Base-by-base conservation (phyloP, 2,329 filamentous ascomycete genomes). In the Domatiomyces catenatus region DNA sequence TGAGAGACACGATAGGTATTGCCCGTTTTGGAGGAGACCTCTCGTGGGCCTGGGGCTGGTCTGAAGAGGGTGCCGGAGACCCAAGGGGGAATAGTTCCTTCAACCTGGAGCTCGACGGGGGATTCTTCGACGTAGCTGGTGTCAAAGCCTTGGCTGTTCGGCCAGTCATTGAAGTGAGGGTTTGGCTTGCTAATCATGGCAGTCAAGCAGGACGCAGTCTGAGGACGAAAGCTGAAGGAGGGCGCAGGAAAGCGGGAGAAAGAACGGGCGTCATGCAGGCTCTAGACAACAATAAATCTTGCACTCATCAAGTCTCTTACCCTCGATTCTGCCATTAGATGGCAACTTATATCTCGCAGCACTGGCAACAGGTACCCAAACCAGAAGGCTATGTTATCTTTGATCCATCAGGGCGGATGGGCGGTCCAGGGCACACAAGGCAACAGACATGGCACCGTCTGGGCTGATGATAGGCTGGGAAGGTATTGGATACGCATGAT, bases 41-140 rank as follows among this genome's bases (percentile, higher is more conserved):
- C 74, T 62, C 75, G 77, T 24, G 76, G 73, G 1, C 84, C 83
- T 0, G 84, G 84, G 0, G 86, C 86, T 0, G 83, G 88, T 20
- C 86, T 76, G 64, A 82, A 90, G 0, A 92, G 71, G 1, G 76
- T 72, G 1, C 86, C 86, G 2, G 83, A 79, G 2, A 79, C 79
- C 71, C 84, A 89, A 1, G 70, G 52, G 1, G 86, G 86, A 48
- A 92, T 86, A 0, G 64, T 64, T 8, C 86, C 86, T 39, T 69
- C 71, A 4, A 90, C 73, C 0, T 61, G 59, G 10, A 90, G 73
- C 47, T 80, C 70, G 3, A 88, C 68, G 0, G 84, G 83, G 0
- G 75, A 74, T 3, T 73, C 74, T 56, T 85, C 75, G 59, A 87
- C 81, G 10, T 77, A 77, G 43, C 82, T 70, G 17, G 74, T 76